Conservation (phyloP, 306 rosid genomes). For the Rosa persica region DNA sequence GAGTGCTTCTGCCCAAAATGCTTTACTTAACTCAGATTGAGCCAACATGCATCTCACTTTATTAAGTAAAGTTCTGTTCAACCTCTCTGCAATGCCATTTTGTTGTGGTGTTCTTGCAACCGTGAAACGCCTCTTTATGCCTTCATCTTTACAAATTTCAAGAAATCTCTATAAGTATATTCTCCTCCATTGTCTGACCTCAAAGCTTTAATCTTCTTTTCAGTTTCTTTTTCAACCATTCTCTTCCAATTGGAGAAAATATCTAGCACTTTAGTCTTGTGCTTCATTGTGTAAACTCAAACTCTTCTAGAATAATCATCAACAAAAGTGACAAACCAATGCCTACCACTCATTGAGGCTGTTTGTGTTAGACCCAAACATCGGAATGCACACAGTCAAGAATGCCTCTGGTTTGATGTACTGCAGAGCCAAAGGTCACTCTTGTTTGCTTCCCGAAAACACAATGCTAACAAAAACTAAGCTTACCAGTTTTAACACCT, state of each 20-base stretch:
- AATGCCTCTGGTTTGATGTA: background rate
- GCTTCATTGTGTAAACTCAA: background rate
- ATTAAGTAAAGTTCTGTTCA: slow-evolving; percentile 1
- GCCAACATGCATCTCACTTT: slow-evolving; percentile 8
- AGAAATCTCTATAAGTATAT: background rate
- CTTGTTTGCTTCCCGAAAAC: background rate
- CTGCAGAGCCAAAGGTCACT: background rate
- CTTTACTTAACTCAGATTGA: background rate
- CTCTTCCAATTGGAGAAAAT: background rate
- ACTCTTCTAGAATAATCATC: background rate
- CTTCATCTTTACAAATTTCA: background rate
- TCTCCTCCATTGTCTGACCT: background rate
- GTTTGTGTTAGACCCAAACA: background rate
- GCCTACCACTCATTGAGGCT: background rate
- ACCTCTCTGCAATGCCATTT: background rate
- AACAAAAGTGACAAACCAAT: background rate
- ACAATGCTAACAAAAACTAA: background rate
- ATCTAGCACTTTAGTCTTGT: background rate
- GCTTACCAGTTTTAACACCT: background rate
- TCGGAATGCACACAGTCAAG: background rate
- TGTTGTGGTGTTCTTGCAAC: background rate
- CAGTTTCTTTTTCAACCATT: background rate
- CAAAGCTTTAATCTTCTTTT: background rate
- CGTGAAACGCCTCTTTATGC: background rate
- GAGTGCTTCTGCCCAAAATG: background rate